A percentile compares a stretch with the other conserved stretches of the same genome.
phyloP scores from a whole-genome alignment of 2,329 filamentous ascomycete genomes.

The Phialophora chinensis region DNA sequence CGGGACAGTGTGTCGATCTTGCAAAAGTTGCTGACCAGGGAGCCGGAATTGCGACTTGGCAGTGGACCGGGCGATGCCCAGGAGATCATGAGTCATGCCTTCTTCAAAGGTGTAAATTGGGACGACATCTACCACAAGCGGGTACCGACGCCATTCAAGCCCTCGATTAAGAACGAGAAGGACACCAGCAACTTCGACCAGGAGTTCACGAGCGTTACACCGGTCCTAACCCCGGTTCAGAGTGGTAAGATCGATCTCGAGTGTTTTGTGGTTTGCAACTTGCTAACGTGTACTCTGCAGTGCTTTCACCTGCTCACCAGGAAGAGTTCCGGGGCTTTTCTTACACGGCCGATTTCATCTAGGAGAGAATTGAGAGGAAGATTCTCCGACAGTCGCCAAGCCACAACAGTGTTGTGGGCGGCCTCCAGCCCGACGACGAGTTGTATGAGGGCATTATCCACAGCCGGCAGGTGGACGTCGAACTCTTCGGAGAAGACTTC shows the following conservation, averaged over 20 bases:
- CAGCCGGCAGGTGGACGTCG: background rate
- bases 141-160: slow-evolving; percentile 85
- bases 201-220: slow-evolving; percentile 97
- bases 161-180: slow-evolving; percentile 85
- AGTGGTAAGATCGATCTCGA: slow-evolving; percentile 71
- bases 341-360: slow-evolving; percentile 75
- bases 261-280: background rate
- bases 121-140: slow-evolving; percentile 98
- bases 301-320: slow-evolving; percentile 97
- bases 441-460: background rate
- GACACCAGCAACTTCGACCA: slow-evolving; percentile 99
- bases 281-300: slow-evolving; percentile 54
- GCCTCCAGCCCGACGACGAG: background rate
- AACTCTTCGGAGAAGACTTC: background rate
- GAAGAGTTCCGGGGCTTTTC: slow-evolving; percentile 99
- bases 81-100: slow-evolving; percentile 98
- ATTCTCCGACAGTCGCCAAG: background rate
- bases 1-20: slow-evolving; percentile 96
- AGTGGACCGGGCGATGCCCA: slow-evolving; percentile 96
- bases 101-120: slow-evolving; percentile 98
- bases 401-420: background rate
- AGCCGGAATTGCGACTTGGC: slow-evolving; percentile 89
- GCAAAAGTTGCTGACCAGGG: slow-evolving; percentile 93
- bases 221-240: slow-evolving; percentile 94
- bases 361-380: slow-evolving; percentile 30